Evolutionary conservation across 73 alveolate species (phyloP).

Genomic region (Paramecium pentaurelia): DNA sequence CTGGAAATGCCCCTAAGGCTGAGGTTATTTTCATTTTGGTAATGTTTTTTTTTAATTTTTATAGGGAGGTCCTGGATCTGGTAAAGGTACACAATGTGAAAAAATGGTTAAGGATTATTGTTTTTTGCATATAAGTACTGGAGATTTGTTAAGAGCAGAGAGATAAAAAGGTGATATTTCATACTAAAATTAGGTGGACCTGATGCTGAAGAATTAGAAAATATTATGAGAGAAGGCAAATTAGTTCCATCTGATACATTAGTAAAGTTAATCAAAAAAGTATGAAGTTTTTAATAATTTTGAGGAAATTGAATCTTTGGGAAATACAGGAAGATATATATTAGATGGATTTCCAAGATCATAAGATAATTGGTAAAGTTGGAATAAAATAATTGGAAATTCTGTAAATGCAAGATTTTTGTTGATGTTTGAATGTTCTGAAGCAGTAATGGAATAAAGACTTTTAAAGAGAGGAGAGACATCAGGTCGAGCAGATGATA

Average conservation of each 20-base stretch:
- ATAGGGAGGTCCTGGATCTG: slow-evolving; percentile 92
- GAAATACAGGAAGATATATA: slow-evolving; percentile 28
- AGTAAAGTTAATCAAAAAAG: slow-evolving; percentile 6
- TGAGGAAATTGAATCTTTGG: slow-evolving; percentile 5
- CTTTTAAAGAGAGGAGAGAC: slow-evolving; percentile 90
- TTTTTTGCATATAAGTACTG: slow-evolving; percentile 79
- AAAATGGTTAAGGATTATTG: slow-evolving; percentile 75
- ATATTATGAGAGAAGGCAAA: slow-evolving; percentile 31
- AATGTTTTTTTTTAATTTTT: neutral
- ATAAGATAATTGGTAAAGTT: slow-evolving; percentile 77
- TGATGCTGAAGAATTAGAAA: slow-evolving; percentile 38
- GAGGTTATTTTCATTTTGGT: slow-evolving; percentile 27
- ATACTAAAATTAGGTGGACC: neutral
- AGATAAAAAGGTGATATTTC: slow-evolving; percentile 5
- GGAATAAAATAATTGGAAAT: slow-evolving; percentile 63
- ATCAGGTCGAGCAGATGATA: slow-evolving; percentile 97
- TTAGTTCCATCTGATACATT: neutral
- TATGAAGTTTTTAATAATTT: neutral
- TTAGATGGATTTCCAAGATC: slow-evolving; percentile 90
- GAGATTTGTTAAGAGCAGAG: slow-evolving; percentile 83
- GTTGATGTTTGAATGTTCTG: slow-evolving; percentile 89
- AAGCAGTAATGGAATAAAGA: slow-evolving; percentile 88
- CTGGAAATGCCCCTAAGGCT: neutral
- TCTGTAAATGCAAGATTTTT: slow-evolving; percentile 71
- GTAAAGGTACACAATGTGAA: slow-evolving; percentile 95